Conservation (phyloP, 2,329 filamentous ascomycete species). For the Cercospora sp. region DNA sequence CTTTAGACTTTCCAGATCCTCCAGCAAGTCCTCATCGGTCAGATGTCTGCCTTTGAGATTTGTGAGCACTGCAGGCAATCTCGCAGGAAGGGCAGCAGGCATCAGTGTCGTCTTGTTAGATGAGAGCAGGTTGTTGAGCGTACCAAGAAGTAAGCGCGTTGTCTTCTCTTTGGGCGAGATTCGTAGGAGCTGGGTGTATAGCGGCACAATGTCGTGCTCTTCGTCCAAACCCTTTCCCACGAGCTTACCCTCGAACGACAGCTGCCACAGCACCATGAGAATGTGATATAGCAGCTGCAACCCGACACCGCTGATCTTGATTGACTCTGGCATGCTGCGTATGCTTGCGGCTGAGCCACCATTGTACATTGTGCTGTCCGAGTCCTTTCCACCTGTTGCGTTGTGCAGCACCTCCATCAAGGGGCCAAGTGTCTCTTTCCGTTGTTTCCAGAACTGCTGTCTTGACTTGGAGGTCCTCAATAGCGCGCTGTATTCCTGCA, state of each 20-base stretch:
- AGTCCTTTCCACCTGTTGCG: slow-evolving; percentile 72
- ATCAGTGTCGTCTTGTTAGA: slow-evolving; percentile 68
- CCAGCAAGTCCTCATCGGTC: slow-evolving; percentile 54
- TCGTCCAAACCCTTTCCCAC: slow-evolving; percentile 81
- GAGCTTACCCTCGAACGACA: slow-evolving; percentile 78
- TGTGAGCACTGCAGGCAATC: slow-evolving; percentile 65
- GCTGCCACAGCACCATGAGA: slow-evolving; percentile 89
- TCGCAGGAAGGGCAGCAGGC: slow-evolving; percentile 81
- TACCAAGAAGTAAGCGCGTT: slow-evolving; percentile 84
- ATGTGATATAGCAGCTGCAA: slow-evolving; percentile 93
- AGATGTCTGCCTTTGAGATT: slow-evolving; percentile 57
- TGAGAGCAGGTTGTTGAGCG: slow-evolving; percentile 82
- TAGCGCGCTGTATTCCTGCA: slow-evolving; percentile 84
- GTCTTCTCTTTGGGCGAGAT: slow-evolving; percentile 98
- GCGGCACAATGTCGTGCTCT: slow-evolving; percentile 86
- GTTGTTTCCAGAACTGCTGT: slow-evolving; percentile 86
- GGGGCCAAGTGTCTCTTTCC: slow-evolving; percentile 78
- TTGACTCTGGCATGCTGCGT: slow-evolving; percentile 63
- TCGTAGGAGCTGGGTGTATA: slow-evolving; percentile 89
- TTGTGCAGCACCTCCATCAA: slow-evolving; percentile 76
- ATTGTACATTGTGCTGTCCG: slow-evolving; percentile 59
- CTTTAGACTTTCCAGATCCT: slow-evolving; percentile 50
- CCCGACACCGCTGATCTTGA: slow-evolving; percentile 71
- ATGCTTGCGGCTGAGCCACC: slow-evolving; percentile 42
- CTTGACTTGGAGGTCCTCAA: slow-evolving; percentile 73